Evolutionary conservation across 2,329 filamentous ascomycete genomes (phyloP), one percentile per base, ranked within the genome.

Genomic region (Phyllosticta capitalensis): DNA sequence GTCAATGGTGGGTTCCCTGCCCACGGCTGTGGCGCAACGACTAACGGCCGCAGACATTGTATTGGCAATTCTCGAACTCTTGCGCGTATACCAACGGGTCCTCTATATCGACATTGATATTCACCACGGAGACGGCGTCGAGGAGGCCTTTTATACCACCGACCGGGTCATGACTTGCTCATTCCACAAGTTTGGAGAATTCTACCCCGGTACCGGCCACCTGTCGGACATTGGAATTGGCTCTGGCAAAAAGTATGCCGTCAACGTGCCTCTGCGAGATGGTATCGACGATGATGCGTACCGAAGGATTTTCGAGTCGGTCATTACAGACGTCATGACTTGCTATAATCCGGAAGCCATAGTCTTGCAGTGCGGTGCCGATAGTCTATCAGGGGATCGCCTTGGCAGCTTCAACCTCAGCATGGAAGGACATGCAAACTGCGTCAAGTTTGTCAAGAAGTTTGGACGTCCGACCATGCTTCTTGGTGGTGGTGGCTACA

Each of bases 161-260:
- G 84, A 88, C 67, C 82, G 85, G 59, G 85, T 88, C 67, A 87
- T 88, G 84, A 87, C 84, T 3, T 80, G 83, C 52, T 87, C 84
- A 2, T 88, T 88, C 73, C 85, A 88, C 76, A 88, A 87, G 66
- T 88, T 88, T 67, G 85, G 85, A 66, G 85, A 87, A 69, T 88
- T 87, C 72, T 88, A 88, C 71, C 85, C 85, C 0, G 85, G 85
- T 52, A 88, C 85, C 10, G 85, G 85, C 64, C 85, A 87, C 67
- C 78, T 88, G 48, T 80, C 84, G 63, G 85, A 88, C 68, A 85
- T 87, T 58, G 85, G 85, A 63, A 83, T 87, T 12, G 83, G 83
- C n/a, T 72, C 75, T 56, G 85, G 85, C 61, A 87, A 87, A 70
- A 76, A 88, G 71, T 86, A 87, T 67, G 78, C 84, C 2, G 83